Evolutionary conservation across 805 yeast genomes (phyloP).

Genomic region (Nakazawaea pomicola): DNA sequence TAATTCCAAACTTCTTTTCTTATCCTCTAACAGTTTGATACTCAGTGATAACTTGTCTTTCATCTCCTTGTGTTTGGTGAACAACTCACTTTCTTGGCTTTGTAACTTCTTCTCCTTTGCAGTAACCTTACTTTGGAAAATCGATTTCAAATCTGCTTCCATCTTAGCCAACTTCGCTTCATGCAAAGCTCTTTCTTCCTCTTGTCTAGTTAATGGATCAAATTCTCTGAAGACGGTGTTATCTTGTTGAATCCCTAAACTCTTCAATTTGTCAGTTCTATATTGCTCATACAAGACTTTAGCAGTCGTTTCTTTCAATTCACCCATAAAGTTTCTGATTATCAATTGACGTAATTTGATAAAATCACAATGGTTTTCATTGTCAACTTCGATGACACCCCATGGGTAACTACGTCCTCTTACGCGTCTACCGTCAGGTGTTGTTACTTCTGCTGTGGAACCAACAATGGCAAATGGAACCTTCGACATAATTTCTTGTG

Average conservation of each 20-base stretch:
- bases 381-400: constrained; percentile 95
- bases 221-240: constrained; percentile 89
- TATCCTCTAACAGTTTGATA: constrained; percentile 85
- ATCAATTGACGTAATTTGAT: constrained; percentile 82
- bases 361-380: constrained; percentile 90
- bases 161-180: constrained; percentile 90
- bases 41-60: constrained; percentile 89
- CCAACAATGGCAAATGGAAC: constrained; percentile 96
- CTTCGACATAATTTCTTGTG: constrained; percentile 59
- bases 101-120: constrained; percentile 97
- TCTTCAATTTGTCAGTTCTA: constrained; percentile 74
- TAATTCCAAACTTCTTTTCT: constrained; percentile 72
- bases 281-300: constrained; percentile 79
- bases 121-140: constrained; percentile 92
- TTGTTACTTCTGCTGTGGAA: constrained; percentile 67
- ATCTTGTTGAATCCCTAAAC: constrained; percentile 90
- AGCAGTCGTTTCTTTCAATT: constrained; percentile 81
- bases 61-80: constrained; percentile 94
- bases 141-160: constrained; percentile 95
- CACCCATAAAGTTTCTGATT: constrained; percentile 88
- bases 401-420: constrained; percentile 95
- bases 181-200: constrained; percentile 88
- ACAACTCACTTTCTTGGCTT: constrained; percentile 93
- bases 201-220: constrained; percentile 88
- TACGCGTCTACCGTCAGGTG: constrained; percentile 69